Base-by-base conservation (phyloP, 2,329 filamentous ascomycete species). In the Fonsecaea multimorphosa region DNA sequence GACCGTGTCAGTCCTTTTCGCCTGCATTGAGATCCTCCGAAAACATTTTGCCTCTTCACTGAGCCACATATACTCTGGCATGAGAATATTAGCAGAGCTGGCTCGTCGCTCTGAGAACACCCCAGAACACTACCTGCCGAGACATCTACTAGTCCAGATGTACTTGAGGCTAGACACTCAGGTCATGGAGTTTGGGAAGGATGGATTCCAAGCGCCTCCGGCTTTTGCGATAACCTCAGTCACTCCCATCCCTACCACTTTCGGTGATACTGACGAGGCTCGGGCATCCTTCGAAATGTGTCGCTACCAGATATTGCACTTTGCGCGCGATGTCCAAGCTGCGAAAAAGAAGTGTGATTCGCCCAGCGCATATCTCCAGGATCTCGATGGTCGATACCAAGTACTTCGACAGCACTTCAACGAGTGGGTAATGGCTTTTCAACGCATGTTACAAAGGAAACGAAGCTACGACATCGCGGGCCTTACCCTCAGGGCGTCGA, bases 1-100 rank as follows among this genome's bases (percentile, higher is more conserved):
- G 22, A 44, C 44, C 6, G 29, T 54, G 12, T 66, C 61, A 38
- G 54, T 66, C 31, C 60, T 66, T 14, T 66, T 66, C 51, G 46
- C 52, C 32, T 52, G 36, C 53, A 38, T 64, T 27, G 64, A 66
- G 54, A 57, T 52, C 27, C 22, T 66, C 6, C 27, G 46, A 32
- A 53, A 54, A 19, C 51, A 63, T 40, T 64, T 49, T 40, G 34
- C 44, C 38, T 63, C 59, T 46, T 46, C 60, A 16, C 19, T 64
- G 24, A 63, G 29, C 22, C 64, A 66, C 49, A 24, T 66, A 22
- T 24, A 49, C 44, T 49, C 44, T 11, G 44, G 44, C 44, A 49
- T 49, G 44, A 49, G 22, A 9, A 49, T 49, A 24, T 24, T 49
- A 49, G 32, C 29, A 19, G n/a, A 56, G 46, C 22, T 61, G 60